A percentile compares a stretch with the other conserved stretches of the same genome.
phyloP scores from a whole-genome alignment of 306 rosid genomes.

The Castanea crenata region DNA sequence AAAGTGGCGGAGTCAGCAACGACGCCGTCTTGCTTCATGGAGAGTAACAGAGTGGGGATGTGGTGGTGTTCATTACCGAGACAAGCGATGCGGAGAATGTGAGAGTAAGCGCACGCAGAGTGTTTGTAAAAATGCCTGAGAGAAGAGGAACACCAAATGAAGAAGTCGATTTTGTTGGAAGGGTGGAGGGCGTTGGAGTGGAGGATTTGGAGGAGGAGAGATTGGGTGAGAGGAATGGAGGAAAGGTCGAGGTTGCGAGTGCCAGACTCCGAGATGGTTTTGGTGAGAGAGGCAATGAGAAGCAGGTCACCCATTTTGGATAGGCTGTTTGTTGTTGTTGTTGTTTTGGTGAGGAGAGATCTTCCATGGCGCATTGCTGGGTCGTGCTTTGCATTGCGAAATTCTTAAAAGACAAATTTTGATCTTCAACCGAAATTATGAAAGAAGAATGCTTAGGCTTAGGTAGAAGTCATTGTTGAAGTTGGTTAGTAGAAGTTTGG shows the following conservation, averaged over 20 bases:
- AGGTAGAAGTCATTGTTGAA: neutral
- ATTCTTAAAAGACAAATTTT: neutral
- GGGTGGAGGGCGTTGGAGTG: conserved; percentile 46
- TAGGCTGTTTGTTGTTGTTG: neutral
- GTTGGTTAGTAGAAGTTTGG: neutral
- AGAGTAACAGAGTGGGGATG: conserved; percentile 40
- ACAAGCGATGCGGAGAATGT: conserved; percentile 44
- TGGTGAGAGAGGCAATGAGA: conserved; percentile 59
- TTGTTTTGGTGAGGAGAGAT: conserved; percentile 16
- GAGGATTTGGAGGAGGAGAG: conserved; percentile 59
- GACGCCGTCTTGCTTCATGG: conserved; percentile 53
- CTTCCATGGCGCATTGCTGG: conserved; percentile 45
- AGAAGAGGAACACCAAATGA: conserved; percentile 47
- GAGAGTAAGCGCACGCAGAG: conserved; percentile 47
- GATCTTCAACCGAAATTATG: neutral
- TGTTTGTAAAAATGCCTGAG: conserved; percentile 27
- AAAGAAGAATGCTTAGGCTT: neutral
- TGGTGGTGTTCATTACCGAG: conserved; percentile 43
- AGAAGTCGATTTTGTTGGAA: conserved; percentile 65
- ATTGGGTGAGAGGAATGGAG: conserved; percentile 45
- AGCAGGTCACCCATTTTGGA: conserved; percentile 49
- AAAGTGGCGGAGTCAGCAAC: conserved; percentile 50
- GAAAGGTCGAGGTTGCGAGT: conserved; percentile 45
- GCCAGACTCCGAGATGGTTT: conserved; percentile 51
- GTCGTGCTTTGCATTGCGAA: conserved; percentile 33